phyloP scores from a whole-genome alignment of 352 stramenopile species.

The Globisporangium perplexum region DNA sequence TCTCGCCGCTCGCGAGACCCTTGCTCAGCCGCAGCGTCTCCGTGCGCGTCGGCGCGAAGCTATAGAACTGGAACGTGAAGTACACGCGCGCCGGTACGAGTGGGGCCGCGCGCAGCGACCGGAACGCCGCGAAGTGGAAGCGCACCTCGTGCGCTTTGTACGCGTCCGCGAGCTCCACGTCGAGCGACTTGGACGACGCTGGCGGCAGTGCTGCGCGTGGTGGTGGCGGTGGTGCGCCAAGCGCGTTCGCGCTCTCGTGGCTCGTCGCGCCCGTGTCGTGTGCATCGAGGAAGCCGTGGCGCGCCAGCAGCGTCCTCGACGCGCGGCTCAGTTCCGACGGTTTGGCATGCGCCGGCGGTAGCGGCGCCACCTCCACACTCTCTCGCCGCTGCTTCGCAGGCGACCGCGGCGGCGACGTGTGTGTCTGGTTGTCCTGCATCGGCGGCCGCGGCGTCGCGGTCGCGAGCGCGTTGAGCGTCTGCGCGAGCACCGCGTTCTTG shows the following conservation, averaged over 20 bases:
- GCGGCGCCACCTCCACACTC: background rate
- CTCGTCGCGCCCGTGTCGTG: slow-evolving; percentile 22
- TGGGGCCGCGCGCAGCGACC: slow-evolving; percentile 11
- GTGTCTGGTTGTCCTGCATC: slow-evolving; percentile 12
- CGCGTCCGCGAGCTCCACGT: slow-evolving; percentile 68
- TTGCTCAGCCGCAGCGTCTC: slow-evolving; percentile 71
- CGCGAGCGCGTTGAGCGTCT: slow-evolving; percentile 56
- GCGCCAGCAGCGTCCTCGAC: slow-evolving; percentile 78
- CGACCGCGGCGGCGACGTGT: slow-evolving; percentile 16
- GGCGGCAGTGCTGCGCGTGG: slow-evolving; percentile 3
- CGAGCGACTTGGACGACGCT: slow-evolving; percentile 33
- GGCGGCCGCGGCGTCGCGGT: slow-evolving; percentile 11
- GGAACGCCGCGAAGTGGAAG: slow-evolving; percentile 89
- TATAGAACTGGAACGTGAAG: slow-evolving; percentile 94
- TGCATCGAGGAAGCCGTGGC: slow-evolving; percentile 77
- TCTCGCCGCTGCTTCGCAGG: slow-evolving; percentile 6
- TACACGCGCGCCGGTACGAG: slow-evolving; percentile 54
- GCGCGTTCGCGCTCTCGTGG: slow-evolving; percentile 8
- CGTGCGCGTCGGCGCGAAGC: slow-evolving; percentile 80
- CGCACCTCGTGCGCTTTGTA: slow-evolving; percentile 84
- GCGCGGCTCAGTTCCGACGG: slow-evolving; percentile 70
- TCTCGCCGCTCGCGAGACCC: slow-evolving; percentile 28
- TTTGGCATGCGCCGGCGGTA: slow-evolving; percentile 10
- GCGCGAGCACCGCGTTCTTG: slow-evolving; percentile 44
- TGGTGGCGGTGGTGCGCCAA: slow-evolving; percentile 22